Evolutionary conservation across 1,284 basidiomycete genomes (phyloP).

Genomic region (Heterobasidion annosum): DNA sequence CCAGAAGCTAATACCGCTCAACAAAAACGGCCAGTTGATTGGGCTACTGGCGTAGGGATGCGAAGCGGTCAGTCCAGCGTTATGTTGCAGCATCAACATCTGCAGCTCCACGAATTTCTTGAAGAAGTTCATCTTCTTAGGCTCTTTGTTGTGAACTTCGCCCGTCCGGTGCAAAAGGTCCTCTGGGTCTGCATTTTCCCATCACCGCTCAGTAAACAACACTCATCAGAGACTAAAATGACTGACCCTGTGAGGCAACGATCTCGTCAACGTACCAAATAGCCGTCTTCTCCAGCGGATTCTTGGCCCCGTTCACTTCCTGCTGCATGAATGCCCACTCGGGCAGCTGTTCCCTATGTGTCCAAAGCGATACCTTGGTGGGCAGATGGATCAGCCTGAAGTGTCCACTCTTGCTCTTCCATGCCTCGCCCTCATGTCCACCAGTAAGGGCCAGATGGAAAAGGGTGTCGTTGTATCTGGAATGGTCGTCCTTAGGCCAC

Average conservation of each 20-base stretch:
- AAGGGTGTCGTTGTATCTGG: conserved; percentile 78
- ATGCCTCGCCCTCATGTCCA: conserved; percentile 66
- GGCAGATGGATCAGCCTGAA: conserved; percentile 85
- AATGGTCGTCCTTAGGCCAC: conserved; percentile 63
- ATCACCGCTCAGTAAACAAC: background rate
- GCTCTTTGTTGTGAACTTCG: conserved; percentile 48
- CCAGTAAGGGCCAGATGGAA: conserved; percentile 75
- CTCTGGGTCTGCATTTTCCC: conserved; percentile 35
- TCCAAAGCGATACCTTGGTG: conserved; percentile 93
- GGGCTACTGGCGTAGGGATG: conserved; percentile 95
- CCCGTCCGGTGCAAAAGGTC: conserved; percentile 47
- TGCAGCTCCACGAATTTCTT: conserved; percentile 94
- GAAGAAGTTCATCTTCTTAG: conserved; percentile 85
- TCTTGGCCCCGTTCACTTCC: conserved; percentile 98
- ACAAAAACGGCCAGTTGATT: conserved; percentile 96
- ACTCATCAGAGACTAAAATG: background rate
- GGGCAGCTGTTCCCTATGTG: conserved; percentile 76
- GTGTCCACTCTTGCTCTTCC: conserved; percentile 88
- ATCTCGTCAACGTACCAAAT: conserved; percentile 89
- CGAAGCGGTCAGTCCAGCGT: conserved; percentile 88
- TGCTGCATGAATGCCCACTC: conserved; percentile 98
- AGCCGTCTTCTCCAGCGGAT: conserved; percentile 72
- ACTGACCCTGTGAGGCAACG: conserved; percentile 61
- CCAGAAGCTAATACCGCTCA: conserved; percentile 98
- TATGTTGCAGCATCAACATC: conserved; percentile 94